These are phyloP conservation scores for Lactarius sanguifluus DNA, from an alignment of 768 basidiomycete species.

Conservation along the genomic window DNA sequence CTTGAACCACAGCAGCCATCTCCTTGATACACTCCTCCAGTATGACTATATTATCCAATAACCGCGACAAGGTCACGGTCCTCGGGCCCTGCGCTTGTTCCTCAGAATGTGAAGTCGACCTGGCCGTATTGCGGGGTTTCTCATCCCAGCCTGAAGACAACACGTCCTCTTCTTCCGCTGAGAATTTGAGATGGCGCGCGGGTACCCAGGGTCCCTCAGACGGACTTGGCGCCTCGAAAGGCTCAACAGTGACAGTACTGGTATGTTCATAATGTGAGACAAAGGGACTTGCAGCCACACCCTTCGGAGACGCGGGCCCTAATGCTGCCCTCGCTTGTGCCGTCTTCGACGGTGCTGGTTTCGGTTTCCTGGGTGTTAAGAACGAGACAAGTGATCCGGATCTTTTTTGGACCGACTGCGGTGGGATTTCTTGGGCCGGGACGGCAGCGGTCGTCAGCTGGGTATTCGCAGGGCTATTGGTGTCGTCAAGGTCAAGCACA, in stretches of 20 bases:
- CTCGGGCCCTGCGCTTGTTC: slow-evolving; percentile 36
- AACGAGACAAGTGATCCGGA: slow-evolving; percentile 71
- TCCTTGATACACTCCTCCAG: slow-evolving; percentile 96
- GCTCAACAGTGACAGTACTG: slow-evolving; percentile 64
- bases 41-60: slow-evolving; percentile 93
- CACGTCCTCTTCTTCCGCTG: slow-evolving; percentile 67
- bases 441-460: slow-evolving; percentile 34
- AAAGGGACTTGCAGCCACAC: slow-evolving; percentile 71
- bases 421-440: slow-evolving; percentile 38
- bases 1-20: slow-evolving; percentile 80
- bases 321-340: slow-evolving; percentile 36
- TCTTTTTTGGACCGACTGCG: slow-evolving; percentile 54
- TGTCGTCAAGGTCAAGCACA: slow-evolving; percentile 59
- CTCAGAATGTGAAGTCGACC: slow-evolving; percentile 34
- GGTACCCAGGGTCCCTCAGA: slow-evolving; percentile 65
- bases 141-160: slow-evolving; percentile 55
- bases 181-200: slow-evolving; percentile 50
- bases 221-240: slow-evolving; percentile 62
- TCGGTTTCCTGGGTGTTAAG: slow-evolving; percentile 73
- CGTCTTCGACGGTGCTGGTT: slow-evolving; percentile 36
- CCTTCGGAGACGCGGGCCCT: slow-evolving; percentile 51
- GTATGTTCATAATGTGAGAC: slow-evolving; percentile 83
- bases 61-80: slow-evolving; percentile 71
- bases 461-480: slow-evolving; percentile 31
- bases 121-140: slow-evolving; percentile 27